Evolutionary conservation across 2,329 filamentous ascomycete genomes (phyloP), one percentile per base, ranked within the genome.

Genomic region (Chaetomium olivaceum): DNA sequence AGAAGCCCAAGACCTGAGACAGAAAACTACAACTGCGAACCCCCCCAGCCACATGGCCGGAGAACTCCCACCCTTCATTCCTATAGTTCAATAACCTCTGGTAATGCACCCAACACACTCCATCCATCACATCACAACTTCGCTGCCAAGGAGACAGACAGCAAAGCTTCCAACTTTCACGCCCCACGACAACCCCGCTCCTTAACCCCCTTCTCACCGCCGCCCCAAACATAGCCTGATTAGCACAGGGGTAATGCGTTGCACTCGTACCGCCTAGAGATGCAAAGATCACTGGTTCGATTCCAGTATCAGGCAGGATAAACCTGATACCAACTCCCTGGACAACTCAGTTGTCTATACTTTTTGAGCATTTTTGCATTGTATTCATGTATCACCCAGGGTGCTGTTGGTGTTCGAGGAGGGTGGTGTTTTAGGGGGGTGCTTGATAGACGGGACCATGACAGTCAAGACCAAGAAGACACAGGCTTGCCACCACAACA

Each of bases 211-310:
- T 43, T 19, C 7, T 7, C 16, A n/a, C 29, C 12, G 6, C 8
- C 9, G 19, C 9, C 11, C 4, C 25, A 11, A 21, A 6, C 50
- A 43, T 8, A 23, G 61, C 62, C 62, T 61, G 36, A 61, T 57
- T 64, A 60, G 62, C 57, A 61, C 57, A 64, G 62, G 48, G 62
- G 62, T 64, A 64, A 55, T 61, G 57, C 62, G 62, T 64, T 36
- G 50, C 62, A 64, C 62, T 64, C 62, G 62, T 64, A 64, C 39
- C 29, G 23, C n/a, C 36, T 48, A 54, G 46, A 64, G 36, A 64
- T 64, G 62, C 62, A 60, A 61, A 64, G 62, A 56, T 60, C 57
- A 64, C 62, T 64, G 62, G 61, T 61, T 60, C 62, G 58, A 60
- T 60, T 60, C 57, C 57, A 61, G 62, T 56, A 55, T 60, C 25